A percentile compares a stretch with the other conserved stretches of the same genome.
Conservation (phyloP, 495 filamentous ascomycete genomes). For the Staphylotrichum tortipilum region DNA sequence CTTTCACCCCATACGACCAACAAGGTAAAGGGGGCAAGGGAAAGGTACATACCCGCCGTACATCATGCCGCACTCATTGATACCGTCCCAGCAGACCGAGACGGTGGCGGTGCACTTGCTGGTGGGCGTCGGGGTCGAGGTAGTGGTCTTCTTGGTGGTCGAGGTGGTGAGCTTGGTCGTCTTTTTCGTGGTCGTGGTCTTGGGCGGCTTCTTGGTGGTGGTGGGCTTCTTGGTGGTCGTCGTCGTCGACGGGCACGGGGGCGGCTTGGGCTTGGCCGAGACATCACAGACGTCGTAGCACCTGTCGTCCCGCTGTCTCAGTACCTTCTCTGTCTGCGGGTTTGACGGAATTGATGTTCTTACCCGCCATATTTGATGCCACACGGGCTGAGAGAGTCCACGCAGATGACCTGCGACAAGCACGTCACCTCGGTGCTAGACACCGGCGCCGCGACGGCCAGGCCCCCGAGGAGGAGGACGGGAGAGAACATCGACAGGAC, state of each 20-base stretch:
- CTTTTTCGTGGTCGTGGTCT: background rate
- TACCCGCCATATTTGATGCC: slow-evolving; percentile 19
- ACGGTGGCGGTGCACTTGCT: background rate
- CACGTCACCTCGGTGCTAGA: background rate
- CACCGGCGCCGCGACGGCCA: slow-evolving; percentile 9
- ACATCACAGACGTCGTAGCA: slow-evolving; percentile 19
- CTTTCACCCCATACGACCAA: too few relatives aligned
- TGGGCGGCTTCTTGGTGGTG: background rate
- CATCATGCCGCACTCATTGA: slow-evolving; percentile 18
- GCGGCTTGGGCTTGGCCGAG: slow-evolving; percentile 8
- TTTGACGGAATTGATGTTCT: background rate
- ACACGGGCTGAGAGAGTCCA: slow-evolving; percentile 17
- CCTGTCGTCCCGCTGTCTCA: slow-evolving; percentile 1
- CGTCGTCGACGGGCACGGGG: slow-evolving; percentile 12
- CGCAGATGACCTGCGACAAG: slow-evolving; percentile 12
- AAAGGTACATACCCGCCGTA: slow-evolving; percentile 16
- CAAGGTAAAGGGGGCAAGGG: background rate
- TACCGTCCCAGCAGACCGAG: slow-evolving; percentile 11
- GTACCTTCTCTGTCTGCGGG: background rate
- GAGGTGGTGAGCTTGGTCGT: background rate
- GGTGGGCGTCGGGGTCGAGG: background rate
- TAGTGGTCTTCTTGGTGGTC: background rate
- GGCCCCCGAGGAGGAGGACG: slow-evolving; percentile 6
- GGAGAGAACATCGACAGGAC: slow-evolving; percentile 6
- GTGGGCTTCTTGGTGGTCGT: slow-evolving; percentile 1